phyloP scores from a whole-genome alignment of 106 monocot species.

The Dendrobium officinale region DNA sequence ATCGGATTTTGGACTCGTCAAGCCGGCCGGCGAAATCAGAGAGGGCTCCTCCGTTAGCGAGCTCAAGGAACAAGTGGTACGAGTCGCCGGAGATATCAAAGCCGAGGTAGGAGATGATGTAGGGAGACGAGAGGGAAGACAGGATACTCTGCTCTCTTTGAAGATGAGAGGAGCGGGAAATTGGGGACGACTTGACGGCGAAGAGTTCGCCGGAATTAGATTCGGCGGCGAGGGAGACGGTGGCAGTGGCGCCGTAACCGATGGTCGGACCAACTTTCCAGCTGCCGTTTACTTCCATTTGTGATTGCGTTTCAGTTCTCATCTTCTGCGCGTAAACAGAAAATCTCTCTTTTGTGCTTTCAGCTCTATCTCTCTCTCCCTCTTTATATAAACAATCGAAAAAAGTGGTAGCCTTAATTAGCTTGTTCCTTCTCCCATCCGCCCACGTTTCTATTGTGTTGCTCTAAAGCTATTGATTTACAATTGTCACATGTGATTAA shows the following conservation, averaged over 20 bases:
- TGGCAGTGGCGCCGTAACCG: conserved; percentile 60
- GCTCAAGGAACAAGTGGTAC: conserved; percentile 49
- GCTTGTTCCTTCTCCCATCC: too few relatives aligned
- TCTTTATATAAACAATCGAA: background rate
- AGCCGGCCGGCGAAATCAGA: conserved; percentile 21
- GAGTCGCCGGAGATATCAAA: conserved; percentile 7
- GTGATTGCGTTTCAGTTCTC: background rate
- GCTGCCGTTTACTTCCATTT: background rate
- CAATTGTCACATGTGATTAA: too few relatives aligned
- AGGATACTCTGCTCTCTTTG: conserved; percentile 45
- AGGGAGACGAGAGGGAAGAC: conserved; percentile 29
- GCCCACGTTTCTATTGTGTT: too few relatives aligned
- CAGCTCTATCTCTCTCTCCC: too few relatives aligned
- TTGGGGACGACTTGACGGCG: conserved; percentile 57
- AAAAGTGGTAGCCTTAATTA: too few relatives aligned
- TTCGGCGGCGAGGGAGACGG: conserved; percentile 45
- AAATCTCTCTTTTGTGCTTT: background rate
- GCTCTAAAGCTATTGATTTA: too few relatives aligned
- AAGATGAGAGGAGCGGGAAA: conserved; percentile 10
- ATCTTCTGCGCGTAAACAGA: background rate
- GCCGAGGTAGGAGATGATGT: conserved; percentile 47
- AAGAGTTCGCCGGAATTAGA: conserved; percentile 29
- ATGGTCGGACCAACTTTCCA: conserved; percentile 9
- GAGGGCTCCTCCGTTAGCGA: conserved; percentile 33
- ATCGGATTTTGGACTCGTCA: conserved; percentile 20